phyloP scores from a whole-genome alignment of 2,329 filamentous ascomycete genomes.

The Penicillium verrucosum region DNA sequence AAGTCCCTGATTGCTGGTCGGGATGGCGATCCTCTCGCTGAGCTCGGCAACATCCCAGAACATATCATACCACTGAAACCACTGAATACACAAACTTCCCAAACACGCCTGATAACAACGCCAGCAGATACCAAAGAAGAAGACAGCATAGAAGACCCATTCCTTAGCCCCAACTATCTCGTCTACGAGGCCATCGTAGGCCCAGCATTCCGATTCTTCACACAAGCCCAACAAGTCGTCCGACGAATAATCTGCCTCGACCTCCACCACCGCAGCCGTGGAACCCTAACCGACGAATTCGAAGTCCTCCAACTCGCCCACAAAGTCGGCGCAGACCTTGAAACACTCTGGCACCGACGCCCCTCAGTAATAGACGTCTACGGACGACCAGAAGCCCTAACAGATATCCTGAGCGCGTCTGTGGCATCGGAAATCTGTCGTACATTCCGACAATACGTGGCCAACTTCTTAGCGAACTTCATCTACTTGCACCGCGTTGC shows the following conservation, averaged over 20 bases:
- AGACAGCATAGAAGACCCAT: slow-evolving; percentile 16
- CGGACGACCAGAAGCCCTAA: slow-evolving; percentile 27
- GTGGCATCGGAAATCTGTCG: slow-evolving; percentile 31
- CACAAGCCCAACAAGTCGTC: slow-evolving; percentile 34
- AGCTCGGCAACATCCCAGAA: slow-evolving; percentile 26
- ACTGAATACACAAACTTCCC: background rate
- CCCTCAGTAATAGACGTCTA: slow-evolving; percentile 35
- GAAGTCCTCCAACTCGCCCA: slow-evolving; percentile 39
- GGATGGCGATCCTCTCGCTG: slow-evolving; percentile 33
- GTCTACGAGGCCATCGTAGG: slow-evolving; percentile 32
- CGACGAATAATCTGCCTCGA: slow-evolving; percentile 37
- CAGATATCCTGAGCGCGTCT: slow-evolving; percentile 23
- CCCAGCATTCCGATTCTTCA: slow-evolving; percentile 34
- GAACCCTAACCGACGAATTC: slow-evolving; percentile 38
- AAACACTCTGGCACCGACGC: slow-evolving; percentile 34
- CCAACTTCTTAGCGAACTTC: slow-evolving; percentile 36
- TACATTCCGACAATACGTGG: slow-evolving; percentile 35
- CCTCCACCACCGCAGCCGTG: slow-evolving; percentile 38
- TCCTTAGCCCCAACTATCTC: slow-evolving; percentile 29
- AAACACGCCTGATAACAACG: background rate
- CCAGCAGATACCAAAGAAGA: slow-evolving; percentile 10
- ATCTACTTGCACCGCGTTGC: slow-evolving; percentile 38
- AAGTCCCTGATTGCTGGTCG: slow-evolving; percentile 37
- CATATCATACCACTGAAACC: background rate
- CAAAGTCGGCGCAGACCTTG: slow-evolving; percentile 36